Conservation (phyloP, 345 rosid species). For the Heritiera littoralis region DNA sequence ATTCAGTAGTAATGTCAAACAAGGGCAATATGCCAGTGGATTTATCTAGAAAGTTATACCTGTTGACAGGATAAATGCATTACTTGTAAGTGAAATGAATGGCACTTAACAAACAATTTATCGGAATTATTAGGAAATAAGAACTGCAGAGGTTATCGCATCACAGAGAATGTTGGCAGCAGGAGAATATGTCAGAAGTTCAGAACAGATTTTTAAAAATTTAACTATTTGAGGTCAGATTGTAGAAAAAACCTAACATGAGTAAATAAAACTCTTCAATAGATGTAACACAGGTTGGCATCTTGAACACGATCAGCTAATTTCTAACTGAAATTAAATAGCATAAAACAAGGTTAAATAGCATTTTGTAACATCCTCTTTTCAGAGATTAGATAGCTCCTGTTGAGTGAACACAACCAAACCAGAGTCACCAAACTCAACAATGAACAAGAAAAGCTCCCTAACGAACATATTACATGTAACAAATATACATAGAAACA, state of each 20-base stretch:
- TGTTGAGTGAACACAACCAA: not conserved
- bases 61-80: slow-evolving; percentile 38
- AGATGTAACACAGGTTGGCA: not conserved
- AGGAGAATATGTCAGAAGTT: not conserved
- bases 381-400: not conserved
- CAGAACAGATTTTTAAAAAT: not conserved
- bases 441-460: not conserved
- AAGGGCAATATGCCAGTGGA: slow-evolving; percentile 80
- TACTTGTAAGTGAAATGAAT: not conserved
- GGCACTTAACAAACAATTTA: not conserved
- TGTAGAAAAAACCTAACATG: not conserved
- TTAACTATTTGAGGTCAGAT: not conserved
- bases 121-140: too few species aligned
- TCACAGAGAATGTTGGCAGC: too few species aligned
- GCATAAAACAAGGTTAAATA: not conserved
- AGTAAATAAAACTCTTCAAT: not conserved
- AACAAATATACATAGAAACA: not conserved
- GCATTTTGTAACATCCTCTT: not conserved
- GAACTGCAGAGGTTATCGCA: too few species aligned
- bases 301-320: not conserved
- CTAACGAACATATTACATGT: not conserved
- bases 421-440: not conserved
- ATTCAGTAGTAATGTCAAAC: slow-evolving; percentile 60
- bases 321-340: not conserved
- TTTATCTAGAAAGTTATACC: slow-evolving; percentile 87